phyloP scores from a whole-genome alignment of 2,329 filamentous ascomycete species.

The Alternaria angustiovoidea region DNA sequence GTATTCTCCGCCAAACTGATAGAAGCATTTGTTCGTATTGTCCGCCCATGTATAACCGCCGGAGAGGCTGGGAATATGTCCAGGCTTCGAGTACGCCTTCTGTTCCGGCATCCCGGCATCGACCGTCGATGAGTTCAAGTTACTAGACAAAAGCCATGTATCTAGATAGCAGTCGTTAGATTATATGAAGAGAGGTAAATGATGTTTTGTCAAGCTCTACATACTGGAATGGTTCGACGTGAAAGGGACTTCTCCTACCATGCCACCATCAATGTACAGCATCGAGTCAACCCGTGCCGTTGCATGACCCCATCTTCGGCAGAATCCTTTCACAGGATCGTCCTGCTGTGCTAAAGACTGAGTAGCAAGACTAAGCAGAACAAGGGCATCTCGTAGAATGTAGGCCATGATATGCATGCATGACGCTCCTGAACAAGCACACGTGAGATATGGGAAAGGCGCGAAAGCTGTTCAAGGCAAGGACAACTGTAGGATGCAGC shows the following conservation, averaged over 20 bases:
- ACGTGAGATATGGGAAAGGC: conserved; percentile 27
- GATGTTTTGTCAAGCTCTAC: conserved; percentile 30
- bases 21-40: conserved; percentile 68
- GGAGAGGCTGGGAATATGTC: conserved; percentile 61
- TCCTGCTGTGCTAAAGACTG: conserved; percentile 50
- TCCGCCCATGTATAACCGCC: conserved; percentile 67
- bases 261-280: conserved; percentile 67
- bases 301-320: conserved; percentile 63
- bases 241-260: conserved; percentile 43
- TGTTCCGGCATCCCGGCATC: conserved; percentile 60
- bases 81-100: conserved; percentile 66
- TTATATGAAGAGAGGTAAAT: not conserved
- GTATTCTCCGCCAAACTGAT: conserved; percentile 69
- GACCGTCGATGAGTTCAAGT: conserved; percentile 57
- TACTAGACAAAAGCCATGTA: conserved; percentile 64
- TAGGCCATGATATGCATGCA: conserved; percentile 45
- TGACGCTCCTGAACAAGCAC: conserved; percentile 24
- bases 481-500: conserved; percentile 18
- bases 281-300: conserved; percentile 66
- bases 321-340: conserved; percentile 63
- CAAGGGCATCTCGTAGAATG: conserved; percentile 36
- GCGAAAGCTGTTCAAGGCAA: conserved; percentile 17
- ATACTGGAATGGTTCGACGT: conserved; percentile 61
- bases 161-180: conserved; percentile 50
- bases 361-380: conserved; percentile 37